Evolutionary conservation across 176 grass and related monocot species (phyloP).

Genomic region (Avena insularis): DNA sequence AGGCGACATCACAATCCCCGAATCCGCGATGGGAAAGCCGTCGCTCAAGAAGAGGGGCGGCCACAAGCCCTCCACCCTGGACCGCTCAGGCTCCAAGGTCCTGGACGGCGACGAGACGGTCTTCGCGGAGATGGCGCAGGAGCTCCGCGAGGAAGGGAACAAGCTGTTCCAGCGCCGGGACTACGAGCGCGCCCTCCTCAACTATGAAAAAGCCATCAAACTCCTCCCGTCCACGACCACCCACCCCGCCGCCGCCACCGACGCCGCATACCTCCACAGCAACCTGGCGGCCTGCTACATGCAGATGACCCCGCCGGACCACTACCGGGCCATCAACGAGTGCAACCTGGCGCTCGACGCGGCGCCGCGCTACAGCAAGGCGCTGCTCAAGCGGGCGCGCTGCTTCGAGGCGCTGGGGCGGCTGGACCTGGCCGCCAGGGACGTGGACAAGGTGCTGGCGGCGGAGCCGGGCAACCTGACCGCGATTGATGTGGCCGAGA

Average conservation of each 20-base stretch:
- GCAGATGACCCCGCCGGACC: constrained; percentile 80
- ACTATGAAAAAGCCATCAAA: constrained; percentile 89
- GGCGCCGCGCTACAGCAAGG: constrained; percentile 75
- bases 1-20: not conserved
- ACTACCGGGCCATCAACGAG: constrained; percentile 82
- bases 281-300: constrained; percentile 96
- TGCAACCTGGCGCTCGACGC: constrained; percentile 79
- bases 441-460: constrained; percentile 63
- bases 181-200: constrained; percentile 70
- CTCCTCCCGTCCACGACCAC: constrained; percentile 53
- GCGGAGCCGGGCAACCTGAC: constrained; percentile 83
- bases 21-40: constrained; percentile 77
- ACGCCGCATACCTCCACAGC: constrained; percentile 74
- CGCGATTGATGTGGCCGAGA: constrained; percentile 75
- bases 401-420: constrained; percentile 81
- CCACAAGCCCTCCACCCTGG: constrained; percentile 36
- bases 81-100: constrained; percentile 64
- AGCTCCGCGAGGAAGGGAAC: constrained; percentile 83
- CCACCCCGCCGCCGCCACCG: not conserved
- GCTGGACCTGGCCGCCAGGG: constrained; percentile 70
- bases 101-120: constrained; percentile 77
- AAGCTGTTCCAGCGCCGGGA: constrained; percentile 86
- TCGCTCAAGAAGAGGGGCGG: constrained; percentile 69
- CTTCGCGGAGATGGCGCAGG: constrained; percentile 75
- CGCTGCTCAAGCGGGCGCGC: constrained; percentile 83